A percentile compares a stretch with the other conserved stretches of the same genome.
phyloP scores from a whole-genome alignment of 306 rosid species.

The Cucurbita maxima region DNA sequence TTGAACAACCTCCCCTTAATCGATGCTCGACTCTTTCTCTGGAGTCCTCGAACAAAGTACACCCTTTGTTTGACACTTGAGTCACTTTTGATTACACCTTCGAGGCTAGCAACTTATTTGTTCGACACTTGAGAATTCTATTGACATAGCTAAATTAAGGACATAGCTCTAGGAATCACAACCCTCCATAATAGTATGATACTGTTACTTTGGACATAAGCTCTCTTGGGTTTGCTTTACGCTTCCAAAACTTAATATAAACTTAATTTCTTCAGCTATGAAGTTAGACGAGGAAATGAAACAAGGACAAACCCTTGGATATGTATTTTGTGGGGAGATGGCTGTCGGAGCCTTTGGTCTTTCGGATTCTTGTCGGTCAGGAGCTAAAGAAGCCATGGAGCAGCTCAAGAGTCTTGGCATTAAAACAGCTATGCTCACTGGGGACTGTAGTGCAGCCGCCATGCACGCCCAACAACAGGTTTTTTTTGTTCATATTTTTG shows the following conservation, averaged over 20 bases:
- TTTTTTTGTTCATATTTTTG: not conserved
- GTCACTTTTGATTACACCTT: no score
- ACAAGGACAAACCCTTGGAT: conserved; percentile 57
- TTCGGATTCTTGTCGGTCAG: conserved; percentile 64
- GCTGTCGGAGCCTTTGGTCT: conserved; percentile 46
- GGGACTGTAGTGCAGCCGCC: conserved; percentile 65
- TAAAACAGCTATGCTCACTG: conserved; percentile 79
- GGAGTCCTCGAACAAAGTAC: no score
- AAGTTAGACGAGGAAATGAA: conserved; percentile 26
- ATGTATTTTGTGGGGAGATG: conserved; percentile 39
- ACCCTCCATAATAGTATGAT: no score
- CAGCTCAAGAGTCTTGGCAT: conserved; percentile 56
- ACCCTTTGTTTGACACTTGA: no score
- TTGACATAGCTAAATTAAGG: no score
- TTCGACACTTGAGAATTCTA: no score
- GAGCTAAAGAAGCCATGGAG: conserved; percentile 47
- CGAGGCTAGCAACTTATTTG: no score
- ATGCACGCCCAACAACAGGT: conserved; percentile 73
- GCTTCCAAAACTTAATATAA: not conserved
- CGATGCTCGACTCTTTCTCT: no score
- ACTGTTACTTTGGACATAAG: no score
- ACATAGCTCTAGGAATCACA: no score
- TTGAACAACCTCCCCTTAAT: no score
- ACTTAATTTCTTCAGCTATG: conserved; percentile 25
- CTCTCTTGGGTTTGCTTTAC: no score